A percentile compares a stretch with the other conserved stretches of the same genome.
Evolutionary conservation across 768 basidiomycete genomes (phyloP).

Genomic region (Lentinula sp.): DNA sequence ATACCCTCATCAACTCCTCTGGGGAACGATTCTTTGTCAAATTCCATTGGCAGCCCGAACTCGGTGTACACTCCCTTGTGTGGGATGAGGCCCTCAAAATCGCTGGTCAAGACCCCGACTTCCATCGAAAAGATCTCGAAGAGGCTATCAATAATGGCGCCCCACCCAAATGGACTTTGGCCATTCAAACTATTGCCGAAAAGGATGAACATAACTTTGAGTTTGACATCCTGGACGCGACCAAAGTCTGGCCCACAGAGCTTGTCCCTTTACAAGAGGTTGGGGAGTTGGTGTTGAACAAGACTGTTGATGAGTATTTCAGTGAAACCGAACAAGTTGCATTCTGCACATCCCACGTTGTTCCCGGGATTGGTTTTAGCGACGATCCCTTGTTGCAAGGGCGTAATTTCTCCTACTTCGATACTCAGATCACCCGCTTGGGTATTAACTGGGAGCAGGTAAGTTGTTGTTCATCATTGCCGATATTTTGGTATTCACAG

Average conservation of each 20-base stretch:
- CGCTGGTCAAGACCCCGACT: conserved; percentile 79
- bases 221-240: conserved; percentile 83
- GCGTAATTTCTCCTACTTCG: conserved; percentile 82
- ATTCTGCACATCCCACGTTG: conserved; percentile 73
- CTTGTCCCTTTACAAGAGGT: conserved; percentile 71
- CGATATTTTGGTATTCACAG: not conserved
- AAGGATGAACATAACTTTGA: conserved; percentile 75
- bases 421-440: conserved; percentile 77
- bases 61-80: conserved; percentile 76
- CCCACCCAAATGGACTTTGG: conserved; percentile 75
- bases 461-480: conserved; percentile 2
- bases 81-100: conserved; percentile 93
- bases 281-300: conserved; percentile 64
- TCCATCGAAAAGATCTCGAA: conserved; percentile 79
- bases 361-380: conserved; percentile 65
- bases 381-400: conserved; percentile 80
- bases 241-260: conserved; percentile 84
- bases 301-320: conserved; percentile 68
- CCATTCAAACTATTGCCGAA: conserved; percentile 67
- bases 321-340: conserved; percentile 82
- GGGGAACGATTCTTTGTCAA: conserved; percentile 80
- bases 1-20: conserved; percentile 59
- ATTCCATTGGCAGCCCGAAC: conserved; percentile 77
- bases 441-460: conserved; percentile 78
- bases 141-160: conserved; percentile 74